These are phyloP conservation scores for Nakazawaea ishiwadae DNA, from an alignment of 805 yeast species.

Conservation along the genomic window DNA sequence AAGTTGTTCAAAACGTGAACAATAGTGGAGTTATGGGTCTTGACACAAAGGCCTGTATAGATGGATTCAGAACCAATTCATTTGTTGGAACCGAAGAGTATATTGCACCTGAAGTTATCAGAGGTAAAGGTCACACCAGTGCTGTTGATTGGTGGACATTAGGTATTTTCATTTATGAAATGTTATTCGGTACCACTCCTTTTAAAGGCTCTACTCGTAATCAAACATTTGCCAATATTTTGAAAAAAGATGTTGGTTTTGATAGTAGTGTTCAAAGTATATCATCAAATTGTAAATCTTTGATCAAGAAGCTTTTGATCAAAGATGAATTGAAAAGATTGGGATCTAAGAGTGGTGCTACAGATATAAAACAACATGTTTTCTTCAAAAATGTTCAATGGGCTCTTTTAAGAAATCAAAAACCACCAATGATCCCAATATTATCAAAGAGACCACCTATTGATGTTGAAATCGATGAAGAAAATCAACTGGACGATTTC, in stretches of 20 bases:
- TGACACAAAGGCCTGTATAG: conserved; percentile 93
- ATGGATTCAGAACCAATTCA: conserved; percentile 94
- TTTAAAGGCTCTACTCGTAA: conserved; percentile 89
- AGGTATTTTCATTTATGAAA: conserved; percentile 89
- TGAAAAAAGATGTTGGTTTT: conserved; percentile 80
- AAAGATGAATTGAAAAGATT: conserved; percentile 87
- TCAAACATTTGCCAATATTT: conserved; percentile 81
- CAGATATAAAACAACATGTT: conserved; percentile 87
- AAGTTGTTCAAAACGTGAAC: conserved; percentile 40
- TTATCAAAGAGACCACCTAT: conserved; percentile 26
- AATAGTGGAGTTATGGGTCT: conserved; percentile 48
- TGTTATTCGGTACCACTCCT: conserved; percentile 95
- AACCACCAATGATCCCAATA: conserved; percentile 94
- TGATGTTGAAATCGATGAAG: conserved; percentile 11
- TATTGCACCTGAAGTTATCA: conserved; percentile 96
- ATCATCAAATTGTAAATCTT: conserved; percentile 70
- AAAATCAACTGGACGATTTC: conserved; percentile 14
- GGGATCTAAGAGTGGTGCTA: conserved; percentile 92
- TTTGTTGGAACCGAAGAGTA: conserved; percentile 99
- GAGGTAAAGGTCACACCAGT: conserved; percentile 95
- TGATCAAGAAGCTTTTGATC: conserved; percentile 75
- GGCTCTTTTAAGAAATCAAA: conserved; percentile 89
- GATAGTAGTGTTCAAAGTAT: conserved; percentile 52
- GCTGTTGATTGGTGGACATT: conserved; percentile 99
- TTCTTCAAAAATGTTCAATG: conserved; percentile 91